phyloP scores from a whole-genome alignment of 2,329 filamentous ascomycete species.

The Penicillium janthinellum region DNA sequence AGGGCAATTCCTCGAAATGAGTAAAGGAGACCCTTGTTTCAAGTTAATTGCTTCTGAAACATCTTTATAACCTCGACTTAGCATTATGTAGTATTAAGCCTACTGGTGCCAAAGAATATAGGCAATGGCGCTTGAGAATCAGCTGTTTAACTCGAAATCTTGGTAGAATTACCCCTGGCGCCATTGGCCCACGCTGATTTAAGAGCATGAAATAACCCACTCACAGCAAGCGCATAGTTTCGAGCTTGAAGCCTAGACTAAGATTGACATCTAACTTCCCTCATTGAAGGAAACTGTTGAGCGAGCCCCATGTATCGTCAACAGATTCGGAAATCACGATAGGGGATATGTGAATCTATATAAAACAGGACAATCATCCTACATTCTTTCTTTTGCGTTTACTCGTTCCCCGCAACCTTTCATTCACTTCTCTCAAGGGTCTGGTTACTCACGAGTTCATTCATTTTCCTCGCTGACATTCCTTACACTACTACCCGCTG shows the following conservation, averaged over 20 bases:
- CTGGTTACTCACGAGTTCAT: constrained; percentile 6
- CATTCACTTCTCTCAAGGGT: constrained; percentile 8
- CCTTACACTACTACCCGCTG: background rate
- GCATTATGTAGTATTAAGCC: background rate
- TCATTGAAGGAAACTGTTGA: constrained; percentile 1
- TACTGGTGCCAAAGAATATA: background rate
- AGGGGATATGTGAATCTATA: background rate
- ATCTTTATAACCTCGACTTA: background rate
- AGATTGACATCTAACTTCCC: background rate
- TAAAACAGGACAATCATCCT: background rate
- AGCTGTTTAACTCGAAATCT: background rate
- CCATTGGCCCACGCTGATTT: background rate
- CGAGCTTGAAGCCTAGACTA: background rate
- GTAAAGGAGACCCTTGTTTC: background rate
- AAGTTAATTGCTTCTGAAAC: constrained; percentile 3
- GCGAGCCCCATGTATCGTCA: background rate
- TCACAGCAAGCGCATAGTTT: background rate
- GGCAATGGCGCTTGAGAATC: background rate
- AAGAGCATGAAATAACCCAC: background rate
- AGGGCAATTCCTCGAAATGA: background rate
- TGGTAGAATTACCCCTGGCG: constrained; percentile 1
- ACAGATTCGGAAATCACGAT: background rate
- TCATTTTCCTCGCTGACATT: background rate
- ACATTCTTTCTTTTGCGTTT: background rate
- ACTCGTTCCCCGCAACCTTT: background rate